These are phyloP conservation scores for Colletotrichum sp. DNA, from an alignment of 2,329 filamentous ascomycete species.

Conservation along the genomic window DNA sequence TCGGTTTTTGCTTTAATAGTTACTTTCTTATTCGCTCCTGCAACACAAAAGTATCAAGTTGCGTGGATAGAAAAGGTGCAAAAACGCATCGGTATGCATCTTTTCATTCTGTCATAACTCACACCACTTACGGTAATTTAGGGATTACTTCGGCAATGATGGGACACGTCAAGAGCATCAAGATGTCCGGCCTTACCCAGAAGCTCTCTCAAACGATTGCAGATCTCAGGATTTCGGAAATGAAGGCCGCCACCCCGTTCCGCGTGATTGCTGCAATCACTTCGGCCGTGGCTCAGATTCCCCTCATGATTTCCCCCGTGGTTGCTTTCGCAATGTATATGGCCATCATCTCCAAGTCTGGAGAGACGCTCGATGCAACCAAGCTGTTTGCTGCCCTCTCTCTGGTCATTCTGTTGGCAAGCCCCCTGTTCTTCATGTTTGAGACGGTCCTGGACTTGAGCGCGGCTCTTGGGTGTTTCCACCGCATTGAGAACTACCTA, in stretches of 20 bases:
- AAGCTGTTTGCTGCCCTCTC: slow-evolving; percentile 25
- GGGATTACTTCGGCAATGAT: slow-evolving; percentile 49
- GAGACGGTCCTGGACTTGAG: slow-evolving; percentile 26
- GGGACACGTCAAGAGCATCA: slow-evolving; percentile 55
- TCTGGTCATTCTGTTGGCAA: slow-evolving; percentile 25
- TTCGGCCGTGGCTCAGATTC: slow-evolving; percentile 35
- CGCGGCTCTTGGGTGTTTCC: slow-evolving; percentile 27
- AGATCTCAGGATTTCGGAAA: slow-evolving; percentile 23
- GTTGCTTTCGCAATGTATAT: slow-evolving; percentile 21
- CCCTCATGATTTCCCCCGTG: slow-evolving; percentile 22
- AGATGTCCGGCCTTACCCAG: slow-evolving; percentile 53
- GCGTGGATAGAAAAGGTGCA: slow-evolving; percentile 55
- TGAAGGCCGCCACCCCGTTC: slow-evolving; percentile 28
- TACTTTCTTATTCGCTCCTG: slow-evolving; percentile 30
- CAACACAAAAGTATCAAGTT: slow-evolving; percentile 32
- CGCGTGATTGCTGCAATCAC: slow-evolving; percentile 37
- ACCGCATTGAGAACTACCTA: slow-evolving; percentile 31
- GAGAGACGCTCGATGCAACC: slow-evolving; percentile 6
- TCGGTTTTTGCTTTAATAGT: slow-evolving; percentile 29
- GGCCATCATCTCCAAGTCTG: not conserved
- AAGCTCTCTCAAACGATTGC: slow-evolving; percentile 32
- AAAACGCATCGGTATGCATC: slow-evolving; percentile 44
- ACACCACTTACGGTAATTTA: slow-evolving; percentile 16
- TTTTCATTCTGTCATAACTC: not conserved
- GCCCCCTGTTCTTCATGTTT: slow-evolving; percentile 41